These are phyloP conservation scores for Aspergillus ustus DNA, from an alignment of 2,329 filamentous ascomycete species.

Conservation along the genomic window DNA sequence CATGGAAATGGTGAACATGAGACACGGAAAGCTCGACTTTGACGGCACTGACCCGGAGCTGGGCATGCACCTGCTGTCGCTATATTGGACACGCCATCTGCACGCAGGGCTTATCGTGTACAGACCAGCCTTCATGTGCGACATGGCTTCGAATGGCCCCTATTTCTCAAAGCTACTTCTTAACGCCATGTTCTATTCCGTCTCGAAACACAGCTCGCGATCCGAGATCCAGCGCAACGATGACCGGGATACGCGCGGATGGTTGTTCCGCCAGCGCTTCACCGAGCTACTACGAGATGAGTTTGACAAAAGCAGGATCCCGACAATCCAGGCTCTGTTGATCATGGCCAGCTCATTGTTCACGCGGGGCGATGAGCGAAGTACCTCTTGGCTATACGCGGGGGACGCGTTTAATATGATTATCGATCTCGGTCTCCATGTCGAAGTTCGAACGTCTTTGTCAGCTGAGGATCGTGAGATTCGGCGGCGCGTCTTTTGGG, in stretches of 20 bases:
- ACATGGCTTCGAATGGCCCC: constrained; percentile 39
- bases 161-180: constrained; percentile 59
- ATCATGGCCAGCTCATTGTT: background rate
- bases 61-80: constrained; percentile 56
- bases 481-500: background rate
- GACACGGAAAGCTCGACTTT: constrained; percentile 47
- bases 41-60: constrained; percentile 60
- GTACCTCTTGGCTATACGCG: background rate
- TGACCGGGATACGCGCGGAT: background rate
- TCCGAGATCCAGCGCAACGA: background rate
- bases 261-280: background rate
- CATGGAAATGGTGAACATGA: background rate
- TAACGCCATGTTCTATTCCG: constrained; percentile 49
- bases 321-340: background rate
- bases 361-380: background rate
- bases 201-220: background rate
- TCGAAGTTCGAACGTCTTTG: background rate
- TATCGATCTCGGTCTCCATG: background rate
- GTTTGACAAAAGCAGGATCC: background rate
- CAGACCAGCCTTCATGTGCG: constrained; percentile 21
- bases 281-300: background rate
- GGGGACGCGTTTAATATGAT: background rate
- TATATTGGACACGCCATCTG: constrained; percentile 61
- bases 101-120: constrained; percentile 50
- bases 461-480: background rate